Percentiles rank a stretch among this genome's conserved stretches.
Evolutionary conservation across 345 rosid species (phyloP).

Genomic region (Geranium rotundifolium): DNA sequence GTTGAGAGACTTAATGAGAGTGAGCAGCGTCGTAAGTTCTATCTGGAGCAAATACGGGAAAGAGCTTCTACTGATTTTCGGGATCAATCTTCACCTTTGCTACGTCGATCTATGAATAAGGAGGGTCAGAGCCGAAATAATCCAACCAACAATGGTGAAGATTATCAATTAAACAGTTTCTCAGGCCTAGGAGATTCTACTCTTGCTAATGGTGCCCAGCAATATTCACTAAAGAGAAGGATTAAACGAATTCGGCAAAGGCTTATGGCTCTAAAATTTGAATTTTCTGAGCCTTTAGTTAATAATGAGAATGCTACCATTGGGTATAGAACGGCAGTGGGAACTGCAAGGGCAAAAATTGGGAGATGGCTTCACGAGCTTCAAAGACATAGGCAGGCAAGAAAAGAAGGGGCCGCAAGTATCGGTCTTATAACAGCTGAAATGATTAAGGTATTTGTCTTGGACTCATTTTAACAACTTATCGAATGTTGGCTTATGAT

Average conservation of each 20-base stretch:
- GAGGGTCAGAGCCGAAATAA: conserved; percentile 47
- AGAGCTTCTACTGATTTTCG: conserved; percentile 76
- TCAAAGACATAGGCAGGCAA: conserved; percentile 65
- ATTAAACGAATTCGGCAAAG: conserved; percentile 61
- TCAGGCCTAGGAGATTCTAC: conserved; percentile 21
- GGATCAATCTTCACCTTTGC: conserved; percentile 67
- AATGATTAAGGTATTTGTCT: conserved; percentile 52
- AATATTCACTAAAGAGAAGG: conserved; percentile 46
- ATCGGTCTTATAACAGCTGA: conserved; percentile 56
- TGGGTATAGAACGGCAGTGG: conserved; percentile 55
- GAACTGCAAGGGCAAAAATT: conserved; percentile 60
- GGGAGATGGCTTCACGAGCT: conserved; percentile 84
- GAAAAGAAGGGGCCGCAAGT: conserved; percentile 68
- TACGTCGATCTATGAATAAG: conserved; percentile 41
- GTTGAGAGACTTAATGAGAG: conserved; percentile 66
- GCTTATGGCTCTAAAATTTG: conserved; percentile 70
- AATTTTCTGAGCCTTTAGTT: conserved; percentile 35
- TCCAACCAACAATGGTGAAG: conserved; percentile 34
- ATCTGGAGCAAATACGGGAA: conserved; percentile 69
- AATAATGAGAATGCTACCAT: conserved; percentile 44
- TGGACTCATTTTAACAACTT: conserved; percentile 1
- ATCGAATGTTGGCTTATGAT: background rate
- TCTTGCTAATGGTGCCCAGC: conserved; percentile 30
- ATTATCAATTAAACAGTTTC: conserved; percentile 32
- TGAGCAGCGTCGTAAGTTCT: conserved; percentile 64